Conservation (phyloP, 1,139 yeast species). For the Geotrichum restrictum region DNA sequence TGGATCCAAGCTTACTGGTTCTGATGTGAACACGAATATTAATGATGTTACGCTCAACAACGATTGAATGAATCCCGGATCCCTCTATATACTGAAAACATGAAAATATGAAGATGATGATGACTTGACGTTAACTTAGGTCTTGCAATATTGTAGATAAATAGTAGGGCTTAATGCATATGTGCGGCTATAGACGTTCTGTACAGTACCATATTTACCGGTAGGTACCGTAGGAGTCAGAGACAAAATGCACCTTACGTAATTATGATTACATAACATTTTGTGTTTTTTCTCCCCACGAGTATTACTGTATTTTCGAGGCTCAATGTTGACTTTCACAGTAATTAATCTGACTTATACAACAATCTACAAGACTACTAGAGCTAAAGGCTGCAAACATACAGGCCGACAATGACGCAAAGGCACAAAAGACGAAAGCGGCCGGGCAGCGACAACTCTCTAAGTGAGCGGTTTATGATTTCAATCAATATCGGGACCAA, state of each 20-base stretch:
- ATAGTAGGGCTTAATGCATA: background rate
- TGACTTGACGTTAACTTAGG: background rate
- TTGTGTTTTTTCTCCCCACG: too few relatives aligned
- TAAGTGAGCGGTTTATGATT: constrained; percentile 1
- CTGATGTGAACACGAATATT: constrained; percentile 23
- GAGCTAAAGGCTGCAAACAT: background rate
- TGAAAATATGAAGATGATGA: background rate
- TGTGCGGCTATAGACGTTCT: too few relatives aligned
- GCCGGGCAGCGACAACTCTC: background rate
- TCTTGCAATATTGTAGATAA: background rate
- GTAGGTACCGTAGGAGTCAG: too few relatives aligned
- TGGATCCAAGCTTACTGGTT: constrained; percentile 22
- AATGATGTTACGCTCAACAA: constrained; percentile 23
- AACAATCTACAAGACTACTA: too few relatives aligned
- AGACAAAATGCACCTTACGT: too few relatives aligned
- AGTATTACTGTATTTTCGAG: too few relatives aligned
- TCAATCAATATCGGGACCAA: background rate
- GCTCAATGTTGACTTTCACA: too few relatives aligned
- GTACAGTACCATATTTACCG: too few relatives aligned
- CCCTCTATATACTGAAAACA: background rate
- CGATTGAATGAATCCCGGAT: constrained; percentile 20
- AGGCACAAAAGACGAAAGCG: background rate
- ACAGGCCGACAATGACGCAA: background rate
- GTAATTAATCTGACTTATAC: too few relatives aligned
- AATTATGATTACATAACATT: too few relatives aligned